These are phyloP conservation scores for Seminavis robusta DNA, from an alignment of 108 stramenopile genomes.

Conservation along the genomic window DNA sequence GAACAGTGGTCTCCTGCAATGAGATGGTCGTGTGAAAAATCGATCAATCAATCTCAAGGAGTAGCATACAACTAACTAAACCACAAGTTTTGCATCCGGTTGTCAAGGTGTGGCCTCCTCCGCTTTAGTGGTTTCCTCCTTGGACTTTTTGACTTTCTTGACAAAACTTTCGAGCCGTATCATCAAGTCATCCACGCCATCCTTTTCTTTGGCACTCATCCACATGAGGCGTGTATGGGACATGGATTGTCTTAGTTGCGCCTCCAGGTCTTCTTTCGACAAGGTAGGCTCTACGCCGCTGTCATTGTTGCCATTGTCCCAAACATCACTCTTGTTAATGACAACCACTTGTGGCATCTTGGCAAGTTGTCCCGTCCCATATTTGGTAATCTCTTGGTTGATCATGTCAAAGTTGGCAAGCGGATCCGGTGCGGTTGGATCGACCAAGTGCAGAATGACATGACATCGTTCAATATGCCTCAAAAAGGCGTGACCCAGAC, in stretches of 20 bases:
- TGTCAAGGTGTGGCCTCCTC: too few relatives aligned
- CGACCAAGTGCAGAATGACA: constrained; percentile 91
- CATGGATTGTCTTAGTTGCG: constrained; percentile 55
- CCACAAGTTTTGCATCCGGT: too few relatives aligned
- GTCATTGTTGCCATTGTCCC: constrained; percentile 20
- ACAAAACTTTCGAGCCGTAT: constrained; percentile 74
- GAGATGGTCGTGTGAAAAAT: too few relatives aligned
- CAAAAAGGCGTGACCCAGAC: constrained; percentile 90
- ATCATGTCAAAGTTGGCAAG: constrained; percentile 92
- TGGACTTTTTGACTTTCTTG: constrained; percentile 84
- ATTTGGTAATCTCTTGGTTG: constrained; percentile 87
- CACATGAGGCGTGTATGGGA: constrained; percentile 78
- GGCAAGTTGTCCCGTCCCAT: constrained; percentile 86
- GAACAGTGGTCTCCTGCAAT: too few relatives aligned
- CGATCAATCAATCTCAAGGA: too few relatives aligned
- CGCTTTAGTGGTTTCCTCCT: too few relatives aligned
- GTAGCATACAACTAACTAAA: too few relatives aligned
- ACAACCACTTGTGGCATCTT: constrained; percentile 94
- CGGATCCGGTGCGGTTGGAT: constrained; percentile 87
- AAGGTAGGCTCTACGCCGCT: constrained; percentile 21
- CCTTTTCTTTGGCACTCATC: constrained; percentile 86
- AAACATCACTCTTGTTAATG: constrained; percentile 92
- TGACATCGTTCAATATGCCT: constrained; percentile 94
- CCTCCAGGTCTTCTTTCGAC: constrained; percentile 50
- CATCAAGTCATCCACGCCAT: constrained; percentile 89